A percentile compares a stretch with the other conserved stretches of the same genome.
Evolutionary conservation across 768 basidiomycete species (phyloP).

Genomic region (Auricularia sp.): DNA sequence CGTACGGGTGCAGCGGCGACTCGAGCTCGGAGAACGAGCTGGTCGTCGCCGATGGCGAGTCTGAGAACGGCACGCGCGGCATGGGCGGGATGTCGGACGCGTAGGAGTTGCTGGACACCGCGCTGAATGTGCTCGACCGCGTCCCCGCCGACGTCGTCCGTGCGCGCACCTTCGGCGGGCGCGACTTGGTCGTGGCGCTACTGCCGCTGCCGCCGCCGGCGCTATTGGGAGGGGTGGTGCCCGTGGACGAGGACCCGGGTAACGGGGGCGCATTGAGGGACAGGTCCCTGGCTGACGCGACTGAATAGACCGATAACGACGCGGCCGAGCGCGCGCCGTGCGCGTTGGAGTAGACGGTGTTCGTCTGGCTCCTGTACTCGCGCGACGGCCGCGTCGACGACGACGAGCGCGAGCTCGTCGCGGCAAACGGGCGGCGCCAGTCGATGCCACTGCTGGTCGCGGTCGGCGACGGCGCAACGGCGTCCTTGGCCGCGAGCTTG

Average conservation of each 20-base stretch:
- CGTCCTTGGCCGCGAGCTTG: neutral
- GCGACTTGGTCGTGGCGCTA: neutral
- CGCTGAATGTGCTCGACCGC: neutral
- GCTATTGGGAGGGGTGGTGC: neutral
- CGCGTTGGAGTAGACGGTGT: neutral
- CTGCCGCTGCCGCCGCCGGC: neutral
- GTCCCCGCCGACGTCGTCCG: neutral
- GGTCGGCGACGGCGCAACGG: neutral
- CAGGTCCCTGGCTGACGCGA: neutral
- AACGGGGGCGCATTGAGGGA: neutral
- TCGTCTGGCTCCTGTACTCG: neutral
- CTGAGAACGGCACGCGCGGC: neutral
- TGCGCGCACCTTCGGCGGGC: neutral
- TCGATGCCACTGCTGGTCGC: neutral
- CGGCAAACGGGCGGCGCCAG: neutral
- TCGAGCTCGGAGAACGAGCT: neutral
- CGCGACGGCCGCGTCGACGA: neutral
- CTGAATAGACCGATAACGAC: neutral
- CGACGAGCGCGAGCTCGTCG: neutral
- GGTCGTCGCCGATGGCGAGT: neutral
- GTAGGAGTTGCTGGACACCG: neutral
- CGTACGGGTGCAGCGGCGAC: conserved; percentile 54
- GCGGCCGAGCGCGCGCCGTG: neutral
- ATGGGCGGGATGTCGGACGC: neutral
- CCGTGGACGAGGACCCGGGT: neutral